phyloP scores from a whole-genome alignment of 208 protist species.

The Endotrypanum monterogeii region DNA sequence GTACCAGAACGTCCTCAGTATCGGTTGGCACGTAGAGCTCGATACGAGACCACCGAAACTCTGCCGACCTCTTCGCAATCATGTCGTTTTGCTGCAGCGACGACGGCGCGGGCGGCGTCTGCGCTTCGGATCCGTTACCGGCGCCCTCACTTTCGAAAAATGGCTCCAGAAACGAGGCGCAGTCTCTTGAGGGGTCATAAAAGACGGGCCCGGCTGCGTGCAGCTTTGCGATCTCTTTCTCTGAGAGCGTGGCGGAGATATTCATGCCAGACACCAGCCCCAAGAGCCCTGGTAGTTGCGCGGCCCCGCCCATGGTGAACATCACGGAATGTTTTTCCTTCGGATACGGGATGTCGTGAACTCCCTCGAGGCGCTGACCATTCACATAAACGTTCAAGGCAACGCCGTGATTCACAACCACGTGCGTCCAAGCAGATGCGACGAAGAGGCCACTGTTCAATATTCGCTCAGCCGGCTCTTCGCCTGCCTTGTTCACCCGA shows the following conservation, averaged over 20 bases:
- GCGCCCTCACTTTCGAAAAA: slow-evolving; percentile 33
- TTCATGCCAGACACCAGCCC: slow-evolving; percentile 74
- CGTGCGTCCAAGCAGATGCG: slow-evolving; percentile 74
- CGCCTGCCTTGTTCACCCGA: slow-evolving; percentile 36
- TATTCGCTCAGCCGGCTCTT: slow-evolving; percentile 27
- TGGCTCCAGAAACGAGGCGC: slow-evolving; percentile 17
- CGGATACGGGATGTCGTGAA: slow-evolving; percentile 55
- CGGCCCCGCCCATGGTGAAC: slow-evolving; percentile 64
- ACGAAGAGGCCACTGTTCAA: slow-evolving; percentile 54
- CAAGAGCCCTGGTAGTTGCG: slow-evolving; percentile 62
- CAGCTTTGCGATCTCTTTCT: slow-evolving; percentile 63
- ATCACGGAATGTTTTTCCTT: slow-evolving; percentile 59
- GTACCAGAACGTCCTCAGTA: slow-evolving; percentile 22
- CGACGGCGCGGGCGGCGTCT: slow-evolving; percentile 2
- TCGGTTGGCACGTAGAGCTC: slow-evolving; percentile 32
- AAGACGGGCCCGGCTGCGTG: slow-evolving; percentile 46
- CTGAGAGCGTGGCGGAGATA: slow-evolving; percentile 59
- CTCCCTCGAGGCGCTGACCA: slow-evolving; percentile 41
- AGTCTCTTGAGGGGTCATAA: slow-evolving; percentile 31
- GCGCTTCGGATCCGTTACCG: background rate
- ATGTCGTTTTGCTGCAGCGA: slow-evolving; percentile 25
- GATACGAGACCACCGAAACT: slow-evolving; percentile 29
- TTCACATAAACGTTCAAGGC: slow-evolving; percentile 76
- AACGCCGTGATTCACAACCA: slow-evolving; percentile 70
- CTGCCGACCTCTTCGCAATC: slow-evolving; percentile 21